A percentile compares a stretch with the other conserved stretches of the same genome.
phyloP scores from a whole-genome alignment of 106 monocot genomes.

The Phalaenopsis equestris region DNA sequence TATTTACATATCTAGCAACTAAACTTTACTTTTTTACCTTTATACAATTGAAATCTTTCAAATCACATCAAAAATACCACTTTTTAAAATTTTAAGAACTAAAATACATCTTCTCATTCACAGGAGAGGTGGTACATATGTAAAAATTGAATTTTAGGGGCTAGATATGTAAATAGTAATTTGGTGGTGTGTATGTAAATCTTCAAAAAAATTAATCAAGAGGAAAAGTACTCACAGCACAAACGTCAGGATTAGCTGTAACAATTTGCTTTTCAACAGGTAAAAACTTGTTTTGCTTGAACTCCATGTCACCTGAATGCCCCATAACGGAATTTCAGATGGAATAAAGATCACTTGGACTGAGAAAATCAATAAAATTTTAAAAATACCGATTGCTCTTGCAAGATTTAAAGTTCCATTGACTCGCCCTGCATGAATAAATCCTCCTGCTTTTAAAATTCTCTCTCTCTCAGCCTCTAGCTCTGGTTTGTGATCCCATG shows the following conservation, averaged over 20 bases:
- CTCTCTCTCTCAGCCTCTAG: constrained; percentile 82
- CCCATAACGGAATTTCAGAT: not conserved
- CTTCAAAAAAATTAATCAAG: not conserved
- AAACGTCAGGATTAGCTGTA: constrained; percentile 86
- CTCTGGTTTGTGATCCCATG: constrained; percentile 97
- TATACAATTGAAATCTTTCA: no score
- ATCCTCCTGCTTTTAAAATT: constrained; percentile 87
- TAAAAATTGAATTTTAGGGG: no score
- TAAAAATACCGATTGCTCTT: constrained; percentile 77
- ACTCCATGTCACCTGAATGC: constrained; percentile 85
- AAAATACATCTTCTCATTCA: no score
- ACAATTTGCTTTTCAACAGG: constrained; percentile 85
- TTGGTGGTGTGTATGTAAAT: no score
- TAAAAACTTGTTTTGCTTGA: constrained; percentile 90
- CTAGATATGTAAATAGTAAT: no score
- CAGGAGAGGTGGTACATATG: no score
- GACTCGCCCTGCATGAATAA: constrained; percentile 84
- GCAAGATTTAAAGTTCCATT: constrained; percentile 94
- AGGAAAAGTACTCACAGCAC: not conserved
- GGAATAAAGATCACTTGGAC: not conserved
- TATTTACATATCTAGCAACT: no score
- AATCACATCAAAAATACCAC: no score
- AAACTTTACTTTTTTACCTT: no score
- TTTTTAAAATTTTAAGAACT: no score
- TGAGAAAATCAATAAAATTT: not conserved